phyloP scores from a whole-genome alignment of 495 filamentous ascomycete species.

The Zalerion maritima region DNA sequence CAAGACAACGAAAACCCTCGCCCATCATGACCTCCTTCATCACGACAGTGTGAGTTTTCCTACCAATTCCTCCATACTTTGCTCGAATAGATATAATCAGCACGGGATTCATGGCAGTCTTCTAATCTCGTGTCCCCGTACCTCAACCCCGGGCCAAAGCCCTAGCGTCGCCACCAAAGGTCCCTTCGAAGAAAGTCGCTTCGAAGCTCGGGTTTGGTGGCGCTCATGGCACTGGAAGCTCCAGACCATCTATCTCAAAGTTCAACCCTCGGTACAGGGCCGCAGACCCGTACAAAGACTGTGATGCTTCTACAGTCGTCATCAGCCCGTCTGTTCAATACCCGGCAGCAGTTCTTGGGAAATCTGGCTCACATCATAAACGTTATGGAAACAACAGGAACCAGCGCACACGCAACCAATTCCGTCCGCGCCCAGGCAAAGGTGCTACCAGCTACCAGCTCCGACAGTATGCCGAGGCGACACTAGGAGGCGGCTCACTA shows the following conservation, averaged over 20 bases:
- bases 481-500: conserved; percentile 84
- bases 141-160: neutral
- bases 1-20: too few species aligned
- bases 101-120: too few species aligned
- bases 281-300: neutral
- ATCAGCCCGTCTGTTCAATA: conserved; percentile 7
- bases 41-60: conserved; percentile 30
- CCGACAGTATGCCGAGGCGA: conserved; percentile 94
- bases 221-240: conserved; percentile 7
- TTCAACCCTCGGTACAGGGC: conserved; percentile 8
- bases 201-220: too few species aligned
- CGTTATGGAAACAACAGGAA: conserved; percentile 40
- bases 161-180: neutral
- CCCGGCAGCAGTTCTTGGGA: conserved; percentile 7
- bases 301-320: conserved; percentile 2
- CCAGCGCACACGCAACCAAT: conserved; percentile 75
- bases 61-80: too few species aligned
- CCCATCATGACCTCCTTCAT: conserved; percentile 38
- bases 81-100: too few species aligned
- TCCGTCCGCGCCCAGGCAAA: conserved; percentile 82
- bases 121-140: too few species aligned
- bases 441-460: conserved; percentile 86
- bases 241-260: conserved; percentile 8
- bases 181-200: too few species aligned
- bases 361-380: conserved; percentile 23